Base-by-base conservation (phyloP, 768 basidiomycete genomes). In the Boletus vinaceobasis region DNA sequence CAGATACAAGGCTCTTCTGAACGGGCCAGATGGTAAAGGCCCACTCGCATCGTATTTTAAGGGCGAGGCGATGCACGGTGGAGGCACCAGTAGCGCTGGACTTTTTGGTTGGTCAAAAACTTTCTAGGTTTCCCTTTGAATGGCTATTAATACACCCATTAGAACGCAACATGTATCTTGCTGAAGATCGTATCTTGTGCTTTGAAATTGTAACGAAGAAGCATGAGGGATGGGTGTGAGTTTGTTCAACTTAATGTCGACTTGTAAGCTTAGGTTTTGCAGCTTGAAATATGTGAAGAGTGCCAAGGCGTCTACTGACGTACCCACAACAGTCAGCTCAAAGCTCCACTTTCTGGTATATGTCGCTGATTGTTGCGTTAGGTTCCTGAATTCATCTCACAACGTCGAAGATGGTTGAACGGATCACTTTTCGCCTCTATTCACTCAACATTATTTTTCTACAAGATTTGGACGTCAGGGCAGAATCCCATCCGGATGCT, bases 231-330 rank as follows among this genome's bases (percentile, higher is more conserved):
- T 87, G 90, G 90, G 76, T 83, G 88, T 87, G 76, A 66, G 84
- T 81, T 57, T 19, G 26, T 45, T 47, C 8, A 11, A 13, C 39
- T 19, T 14, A 35, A 8, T 32, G 39, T 31, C 13, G 17, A 21
- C 35, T 19, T 23, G 23, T 19, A 43, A 45, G 37, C 52, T 60
- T 26, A 64, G 19, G 17, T 17, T 29, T 46, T 33, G 46, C 57
- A 90, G 88, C 15, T 73, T 92, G 62, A 87, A 86, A 71, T 95
- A 93, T 66, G 93, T 95, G 71, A 93, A 93, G 79, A 89, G 84
- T 63, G 95, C 95, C 15, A 93, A 95, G 61, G 95, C 93, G 0
- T 82, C 93, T 40, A 98, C 95, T n/a, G 95, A 98, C 73, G 94
- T 96, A 5, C 95, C 95, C 32, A 88, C 92, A 36, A 79, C 84